A percentile compares a stretch with the other conserved stretches of the same genome.
Evolutionary conservation across 2,329 filamentous ascomycete species (phyloP).

Genomic region (Blastomyces emzantsi): DNA sequence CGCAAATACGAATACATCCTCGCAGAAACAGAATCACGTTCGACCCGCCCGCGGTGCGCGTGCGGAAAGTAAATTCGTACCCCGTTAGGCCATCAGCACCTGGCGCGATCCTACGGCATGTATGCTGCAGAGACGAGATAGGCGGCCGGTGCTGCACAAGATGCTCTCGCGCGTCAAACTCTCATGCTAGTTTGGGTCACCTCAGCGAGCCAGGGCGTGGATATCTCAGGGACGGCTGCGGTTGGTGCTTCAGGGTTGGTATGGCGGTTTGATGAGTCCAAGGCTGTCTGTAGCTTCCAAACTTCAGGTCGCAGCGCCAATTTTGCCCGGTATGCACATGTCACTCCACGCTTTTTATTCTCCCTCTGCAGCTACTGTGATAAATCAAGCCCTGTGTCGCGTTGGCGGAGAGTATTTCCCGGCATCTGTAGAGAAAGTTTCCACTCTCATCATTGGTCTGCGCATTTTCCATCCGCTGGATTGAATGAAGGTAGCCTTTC

Average conservation of each 20-base stretch:
- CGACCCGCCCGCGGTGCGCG: background rate
- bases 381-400: background rate
- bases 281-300: background rate
- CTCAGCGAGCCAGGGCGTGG: background rate
- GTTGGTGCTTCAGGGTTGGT: slow-evolving; percentile 34
- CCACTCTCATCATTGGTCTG: background rate
- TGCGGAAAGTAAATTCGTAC: background rate
- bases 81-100: background rate
- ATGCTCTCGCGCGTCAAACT: background rate
- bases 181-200: background rate
- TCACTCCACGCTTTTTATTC: background rate
- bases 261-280: slow-evolving; percentile 29
- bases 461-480: background rate
- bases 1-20: background rate
- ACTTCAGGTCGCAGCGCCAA: no score
- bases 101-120: background rate
- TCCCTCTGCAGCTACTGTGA: background rate
- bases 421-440: background rate
- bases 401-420: background rate
- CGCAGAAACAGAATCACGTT: background rate
- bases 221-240: slow-evolving; percentile 21
- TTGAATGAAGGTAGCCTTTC: background rate
- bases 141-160: background rate
- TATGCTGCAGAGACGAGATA: background rate
- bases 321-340: no score